A percentile compares a stretch with the other conserved stretches of the same genome.
These are phyloP conservation scores for Diaporthe destruens DNA, from an alignment of 2,329 filamentous ascomycete species.

Conservation along the genomic window DNA sequence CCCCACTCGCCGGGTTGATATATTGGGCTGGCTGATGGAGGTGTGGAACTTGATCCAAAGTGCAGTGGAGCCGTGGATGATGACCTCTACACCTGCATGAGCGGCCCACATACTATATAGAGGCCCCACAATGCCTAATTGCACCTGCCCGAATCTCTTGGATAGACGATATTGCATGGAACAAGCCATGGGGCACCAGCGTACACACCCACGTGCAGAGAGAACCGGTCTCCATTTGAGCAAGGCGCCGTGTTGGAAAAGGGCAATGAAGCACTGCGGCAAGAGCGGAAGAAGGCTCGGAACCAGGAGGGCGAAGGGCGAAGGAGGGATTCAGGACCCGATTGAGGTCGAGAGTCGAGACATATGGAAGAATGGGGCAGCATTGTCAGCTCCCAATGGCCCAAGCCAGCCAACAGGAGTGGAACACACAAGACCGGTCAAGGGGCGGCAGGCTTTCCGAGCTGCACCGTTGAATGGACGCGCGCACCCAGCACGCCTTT, in stretches of 20 bases:
- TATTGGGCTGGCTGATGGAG: constrained; percentile 16
- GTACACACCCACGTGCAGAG: neutral
- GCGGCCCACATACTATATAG: constrained; percentile 23
- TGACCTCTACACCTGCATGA: constrained; percentile 24
- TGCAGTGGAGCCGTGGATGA: constrained; percentile 6
- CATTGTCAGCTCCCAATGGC: constrained; percentile 29
- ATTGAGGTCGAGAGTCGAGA: constrained; percentile 2
- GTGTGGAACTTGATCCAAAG: constrained; percentile 16
- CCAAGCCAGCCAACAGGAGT: constrained; percentile 22
- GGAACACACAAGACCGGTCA: constrained; percentile 34
- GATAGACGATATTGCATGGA: neutral
- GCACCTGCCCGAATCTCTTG: constrained; percentile 16
- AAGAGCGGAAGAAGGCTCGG: constrained; percentile 10
- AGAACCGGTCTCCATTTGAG: no score
- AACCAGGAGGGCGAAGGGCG: neutral
- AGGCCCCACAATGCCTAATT: constrained; percentile 29
- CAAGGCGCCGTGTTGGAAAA: neutral
- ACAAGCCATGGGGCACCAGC: neutral
- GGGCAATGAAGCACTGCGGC: neutral
- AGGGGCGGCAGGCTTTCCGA: constrained; percentile 34
- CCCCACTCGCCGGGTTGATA: constrained; percentile 20
- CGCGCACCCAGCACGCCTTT: constrained; percentile 18
- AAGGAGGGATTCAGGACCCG: neutral
- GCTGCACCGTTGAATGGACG: constrained; percentile 30
- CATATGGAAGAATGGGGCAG: constrained; percentile 25